Conservation (phyloP, 352 stramenopile genomes). For the Phytophthora agathidicida region DNA sequence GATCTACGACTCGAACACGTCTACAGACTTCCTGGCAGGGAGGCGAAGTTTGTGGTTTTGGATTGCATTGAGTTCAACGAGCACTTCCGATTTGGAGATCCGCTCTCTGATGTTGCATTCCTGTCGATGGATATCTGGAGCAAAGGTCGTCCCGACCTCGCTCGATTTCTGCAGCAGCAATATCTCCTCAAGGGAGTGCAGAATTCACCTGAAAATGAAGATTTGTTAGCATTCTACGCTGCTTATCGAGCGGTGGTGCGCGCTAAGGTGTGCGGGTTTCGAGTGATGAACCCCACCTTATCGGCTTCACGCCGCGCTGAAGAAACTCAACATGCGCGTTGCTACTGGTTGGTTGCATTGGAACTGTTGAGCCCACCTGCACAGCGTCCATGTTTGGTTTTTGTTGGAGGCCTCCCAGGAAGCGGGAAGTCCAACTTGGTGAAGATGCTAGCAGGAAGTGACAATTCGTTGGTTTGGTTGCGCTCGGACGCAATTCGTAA, state of each 20-base stretch:
- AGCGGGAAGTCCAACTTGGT: constrained; percentile 73
- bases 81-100: constrained; percentile 75
- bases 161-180: constrained; percentile 51
- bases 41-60: constrained; percentile 49
- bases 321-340: constrained; percentile 51
- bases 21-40: constrained; percentile 42
- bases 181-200: constrained; percentile 60
- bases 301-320: constrained; percentile 36
- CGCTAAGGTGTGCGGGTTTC: constrained; percentile 73
- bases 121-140: constrained; percentile 73
- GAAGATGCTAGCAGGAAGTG: constrained; percentile 53
- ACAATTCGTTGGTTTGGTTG: constrained; percentile 55
- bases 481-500: constrained; percentile 73
- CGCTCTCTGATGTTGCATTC: constrained; percentile 70
- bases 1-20: constrained; percentile 74
- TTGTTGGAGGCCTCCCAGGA: constrained; percentile 63
- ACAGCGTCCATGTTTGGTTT: constrained; percentile 56
- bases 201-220: constrained; percentile 50
- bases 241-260: constrained; percentile 75
- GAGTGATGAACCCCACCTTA: constrained; percentile 60
- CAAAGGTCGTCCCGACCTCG: constrained; percentile 61
- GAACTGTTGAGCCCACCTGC: constrained; percentile 47
- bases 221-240: constrained; percentile 65
- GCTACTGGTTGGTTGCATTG: constrained; percentile 73
- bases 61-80: constrained; percentile 87